Base-by-base conservation (phyloP, 352 stramenopile genomes). In the Globisporangium alternatum region DNA sequence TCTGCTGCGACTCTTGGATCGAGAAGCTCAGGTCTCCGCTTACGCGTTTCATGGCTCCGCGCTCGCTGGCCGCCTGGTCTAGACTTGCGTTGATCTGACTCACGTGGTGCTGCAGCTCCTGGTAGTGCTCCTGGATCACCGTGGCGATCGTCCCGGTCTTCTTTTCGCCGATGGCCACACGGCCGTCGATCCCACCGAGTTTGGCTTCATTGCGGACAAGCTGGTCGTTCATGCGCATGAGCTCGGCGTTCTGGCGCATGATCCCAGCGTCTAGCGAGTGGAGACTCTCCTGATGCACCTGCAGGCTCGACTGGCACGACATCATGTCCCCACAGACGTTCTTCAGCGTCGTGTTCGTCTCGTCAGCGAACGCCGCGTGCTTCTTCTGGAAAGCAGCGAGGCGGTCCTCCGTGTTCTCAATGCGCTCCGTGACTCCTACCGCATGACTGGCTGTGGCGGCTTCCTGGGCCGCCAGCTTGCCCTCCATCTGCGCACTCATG, bases 1-100 rank as follows among this genome's bases (percentile, higher is more conserved):
- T 78, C 33, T 80, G 79, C 62, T 86, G 77, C 0, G 72, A 56
- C 57, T 90, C 79, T 55, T 86, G 70, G 3, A 88, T 33, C 6
- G 66, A 70, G 28, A 80, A 80, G 13, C 68, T 66, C 41, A 82
- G 5, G 13, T 85, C 81, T 0, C 66, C 69, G 0, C 65, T 41
- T 9, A 61, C 47, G 10, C 77, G 79, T 21, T 81, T 84, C 17
- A 89, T 81, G 2, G 59, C 53, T 0, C 62, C 62, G 2, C 79
- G 76, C 31, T 89, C 81, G 2, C 76, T 54, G 13, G 70, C 28
- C 2, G 74, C 79, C 15, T 74, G 55, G 2, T 86, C 76, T 22
- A 79, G 49, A 0, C 31, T 41, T 8, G 66, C 62, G 25, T 73
- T 58, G 6, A 85, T 47, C 6, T 69, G 63, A 3, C 41, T 44